A percentile compares a stretch with the other conserved stretches of the same genome.
Evolutionary conservation across 2,329 filamentous ascomycete species (phyloP).

Genomic region (Fusarium sp.): DNA sequence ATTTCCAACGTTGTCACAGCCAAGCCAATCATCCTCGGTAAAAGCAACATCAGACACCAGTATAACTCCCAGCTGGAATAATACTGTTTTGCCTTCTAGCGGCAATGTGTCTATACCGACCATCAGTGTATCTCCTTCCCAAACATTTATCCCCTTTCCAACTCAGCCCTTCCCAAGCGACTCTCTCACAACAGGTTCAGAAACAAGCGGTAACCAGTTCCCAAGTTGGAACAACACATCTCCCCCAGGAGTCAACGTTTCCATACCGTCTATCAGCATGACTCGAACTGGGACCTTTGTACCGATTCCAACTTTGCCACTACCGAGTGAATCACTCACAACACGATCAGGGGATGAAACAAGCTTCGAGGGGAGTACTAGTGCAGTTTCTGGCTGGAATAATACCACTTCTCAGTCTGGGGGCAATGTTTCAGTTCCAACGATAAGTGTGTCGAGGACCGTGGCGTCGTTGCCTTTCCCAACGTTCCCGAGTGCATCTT

Average conservation of each 20-base stretch:
- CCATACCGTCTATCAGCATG: not conserved
- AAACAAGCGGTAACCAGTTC: not conserved
- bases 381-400: not conserved
- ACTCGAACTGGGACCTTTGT: not conserved
- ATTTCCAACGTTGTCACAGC: not conserved
- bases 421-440: not conserved
- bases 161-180: not conserved
- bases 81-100: not conserved
- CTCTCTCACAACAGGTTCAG: not conserved
- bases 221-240: not conserved
- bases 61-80: not conserved
- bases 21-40: not conserved
- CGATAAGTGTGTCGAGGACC: not conserved
- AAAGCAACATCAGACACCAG: not conserved
- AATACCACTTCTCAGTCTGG: not conserved
- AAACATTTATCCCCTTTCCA: not conserved
- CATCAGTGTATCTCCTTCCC: not conserved
- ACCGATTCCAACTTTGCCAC: not conserved
- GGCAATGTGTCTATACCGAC: conserved; percentile 1
- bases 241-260: not conserved
- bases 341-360: not conserved
- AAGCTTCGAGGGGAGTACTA: not conserved
- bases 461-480: not conserved
- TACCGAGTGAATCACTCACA: not conserved
- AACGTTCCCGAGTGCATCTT: not conserved